Evolutionary conservation across 2,329 filamentous ascomycete species (phyloP).

Genomic region (Biscogniauxia mediterranea): DNA sequence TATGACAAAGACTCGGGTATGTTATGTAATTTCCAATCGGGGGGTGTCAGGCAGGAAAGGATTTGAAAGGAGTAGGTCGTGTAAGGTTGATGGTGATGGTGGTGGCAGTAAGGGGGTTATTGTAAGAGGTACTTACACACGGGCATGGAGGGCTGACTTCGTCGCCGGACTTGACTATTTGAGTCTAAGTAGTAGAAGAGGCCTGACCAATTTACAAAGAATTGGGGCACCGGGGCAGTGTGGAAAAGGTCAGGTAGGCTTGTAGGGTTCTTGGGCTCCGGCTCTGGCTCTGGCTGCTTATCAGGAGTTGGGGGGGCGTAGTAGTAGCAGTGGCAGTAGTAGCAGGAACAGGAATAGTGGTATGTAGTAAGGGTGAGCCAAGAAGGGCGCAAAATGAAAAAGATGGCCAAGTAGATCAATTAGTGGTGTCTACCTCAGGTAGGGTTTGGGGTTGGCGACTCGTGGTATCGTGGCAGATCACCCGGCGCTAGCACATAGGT

Average conservation of each 20-base stretch:
- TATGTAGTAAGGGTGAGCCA: not conserved
- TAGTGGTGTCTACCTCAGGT: not conserved
- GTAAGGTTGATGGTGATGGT: not conserved
- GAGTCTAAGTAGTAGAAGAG: not conserved
- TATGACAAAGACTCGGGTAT: not conserved
- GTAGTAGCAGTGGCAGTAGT: not conserved
- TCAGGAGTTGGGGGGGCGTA: not conserved
- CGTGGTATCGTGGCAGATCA: not conserved
- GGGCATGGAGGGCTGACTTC: not conserved
- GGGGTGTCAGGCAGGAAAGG: not conserved
- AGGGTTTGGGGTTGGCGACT: not conserved
- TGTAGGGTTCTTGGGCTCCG: not conserved
- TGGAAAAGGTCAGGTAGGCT: not conserved
- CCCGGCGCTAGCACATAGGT: no score
- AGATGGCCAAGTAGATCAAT: not conserved
- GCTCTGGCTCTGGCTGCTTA: not conserved
- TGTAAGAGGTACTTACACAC: slow-evolving; percentile 1
- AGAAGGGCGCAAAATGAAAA: not conserved
- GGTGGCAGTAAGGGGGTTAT: not conserved
- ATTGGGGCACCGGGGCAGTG: not conserved
- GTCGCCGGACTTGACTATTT: not conserved
- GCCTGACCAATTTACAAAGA: not conserved
- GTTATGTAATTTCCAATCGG: not conserved
- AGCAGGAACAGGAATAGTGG: not conserved
- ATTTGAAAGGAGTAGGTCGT: not conserved